Percentiles rank a stretch among this genome's conserved stretches.
These are phyloP conservation scores for Tilletia horrida DNA, from an alignment of 1,284 basidiomycete species.

Conservation along the genomic window DNA sequence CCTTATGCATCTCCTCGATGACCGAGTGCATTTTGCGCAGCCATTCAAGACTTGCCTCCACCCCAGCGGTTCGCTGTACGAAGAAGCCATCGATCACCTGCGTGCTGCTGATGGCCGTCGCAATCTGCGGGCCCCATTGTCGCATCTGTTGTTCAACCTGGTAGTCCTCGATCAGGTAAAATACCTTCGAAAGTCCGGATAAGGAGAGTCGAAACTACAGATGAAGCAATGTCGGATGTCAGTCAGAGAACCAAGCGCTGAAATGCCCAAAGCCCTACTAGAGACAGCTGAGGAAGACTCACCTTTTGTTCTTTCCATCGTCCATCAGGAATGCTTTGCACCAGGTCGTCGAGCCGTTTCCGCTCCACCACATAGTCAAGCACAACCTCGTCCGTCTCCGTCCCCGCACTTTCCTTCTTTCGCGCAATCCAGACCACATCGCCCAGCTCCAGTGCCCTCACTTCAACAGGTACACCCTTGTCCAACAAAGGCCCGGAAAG, in stretches of 20 bases:
- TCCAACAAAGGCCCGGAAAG: slow-evolving; percentile 35
- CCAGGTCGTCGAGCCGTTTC: slow-evolving; percentile 62
- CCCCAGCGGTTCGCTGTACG: slow-evolving; percentile 60
- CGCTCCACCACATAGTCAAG: slow-evolving; percentile 63
- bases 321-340: slow-evolving; percentile 60
- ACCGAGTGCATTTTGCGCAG: slow-evolving; percentile 59
- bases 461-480: slow-evolving; percentile 58
- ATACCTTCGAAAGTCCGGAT: slow-evolving; percentile 59
- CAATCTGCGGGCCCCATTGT: slow-evolving; percentile 50
- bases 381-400: slow-evolving; percentile 57
- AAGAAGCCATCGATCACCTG: slow-evolving; percentile 62
- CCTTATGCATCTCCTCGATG: slow-evolving; percentile 56
- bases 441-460: slow-evolving; percentile 59
- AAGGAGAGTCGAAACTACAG: slow-evolving; percentile 59
- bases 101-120: slow-evolving; percentile 58
- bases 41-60: slow-evolving; percentile 60
- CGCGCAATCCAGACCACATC: slow-evolving; percentile 63
- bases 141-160: slow-evolving; percentile 54
- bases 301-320: slow-evolving; percentile 63
- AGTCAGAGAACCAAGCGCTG: neutral
- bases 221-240: too few relatives aligned
- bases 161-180: slow-evolving; percentile 63
- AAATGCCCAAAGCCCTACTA: neutral
- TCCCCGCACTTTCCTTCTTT: slow-evolving; percentile 48
- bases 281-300: neutral